Percentiles rank a stretch among this genome's conserved stretches.
Conservation (phyloP, 441 rosid species). For the Hura crepitans region DNA sequence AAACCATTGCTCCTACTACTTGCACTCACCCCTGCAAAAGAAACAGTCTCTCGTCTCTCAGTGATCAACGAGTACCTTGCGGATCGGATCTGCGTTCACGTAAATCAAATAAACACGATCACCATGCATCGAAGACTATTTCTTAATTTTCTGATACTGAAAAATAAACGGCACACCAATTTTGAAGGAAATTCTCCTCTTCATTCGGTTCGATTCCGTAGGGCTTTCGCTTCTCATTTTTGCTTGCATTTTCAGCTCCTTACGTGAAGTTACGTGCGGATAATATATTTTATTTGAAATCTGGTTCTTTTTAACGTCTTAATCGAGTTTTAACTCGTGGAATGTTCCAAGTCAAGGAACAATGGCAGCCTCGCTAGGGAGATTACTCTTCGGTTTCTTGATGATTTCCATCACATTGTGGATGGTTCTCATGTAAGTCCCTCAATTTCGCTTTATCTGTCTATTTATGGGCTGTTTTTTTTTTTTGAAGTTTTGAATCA, state of each 20-base stretch:
- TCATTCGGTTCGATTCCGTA: constrained; percentile 22
- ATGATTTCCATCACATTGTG: constrained; percentile 70
- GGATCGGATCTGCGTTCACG: constrained; percentile 62
- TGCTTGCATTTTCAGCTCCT: constrained; percentile 11
- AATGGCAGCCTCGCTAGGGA: constrained; percentile 92
- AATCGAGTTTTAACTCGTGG: constrained; percentile 21
- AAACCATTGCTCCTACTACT: too few species aligned
- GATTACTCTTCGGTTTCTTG: constrained; percentile 84
- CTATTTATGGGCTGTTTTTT: not conserved
- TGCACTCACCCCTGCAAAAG: too few species aligned
- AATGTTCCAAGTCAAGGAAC: constrained; percentile 16
- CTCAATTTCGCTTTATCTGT: constrained; percentile 5
- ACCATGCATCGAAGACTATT: constrained; percentile 26
- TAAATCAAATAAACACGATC: constrained; percentile 26
- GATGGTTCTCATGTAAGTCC: constrained; percentile 84
- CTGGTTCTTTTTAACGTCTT: constrained; percentile 21
- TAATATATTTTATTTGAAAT: constrained; percentile 28
- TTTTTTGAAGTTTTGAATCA: not conserved
- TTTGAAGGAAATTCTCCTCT: constrained; percentile 21
- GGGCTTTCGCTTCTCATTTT: constrained; percentile 27
- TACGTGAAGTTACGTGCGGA: constrained; percentile 38
- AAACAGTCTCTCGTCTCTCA: constrained; percentile 20
- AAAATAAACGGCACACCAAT: not conserved
- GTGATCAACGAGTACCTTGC: constrained; percentile 44
- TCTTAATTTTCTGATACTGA: constrained; percentile 19